Conservation (phyloP, 768 basidiomycete species). For the Mycena amicta region DNA sequence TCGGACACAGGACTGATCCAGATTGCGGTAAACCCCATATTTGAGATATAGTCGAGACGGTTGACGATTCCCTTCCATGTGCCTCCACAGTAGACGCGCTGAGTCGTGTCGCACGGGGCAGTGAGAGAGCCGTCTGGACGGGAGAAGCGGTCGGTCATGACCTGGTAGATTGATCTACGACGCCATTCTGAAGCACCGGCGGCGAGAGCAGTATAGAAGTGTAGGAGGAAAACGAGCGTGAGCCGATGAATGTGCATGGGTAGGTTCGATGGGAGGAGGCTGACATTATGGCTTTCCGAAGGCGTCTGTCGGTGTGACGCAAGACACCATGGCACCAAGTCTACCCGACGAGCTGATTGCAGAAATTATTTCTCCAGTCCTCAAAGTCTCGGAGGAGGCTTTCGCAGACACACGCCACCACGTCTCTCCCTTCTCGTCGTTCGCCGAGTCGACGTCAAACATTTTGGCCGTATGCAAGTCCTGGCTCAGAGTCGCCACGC, state of each 20-base stretch:
- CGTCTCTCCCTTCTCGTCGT: slow-evolving; percentile 2
- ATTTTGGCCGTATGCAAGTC: slow-evolving; percentile 14
- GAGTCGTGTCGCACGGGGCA: slow-evolving; percentile 45
- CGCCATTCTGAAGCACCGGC: slow-evolving; percentile 56
- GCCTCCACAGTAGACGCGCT: slow-evolving; percentile 61
- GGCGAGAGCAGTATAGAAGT: slow-evolving; percentile 30
- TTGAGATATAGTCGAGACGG: slow-evolving; percentile 63
- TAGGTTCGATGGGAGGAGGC: too few species aligned
- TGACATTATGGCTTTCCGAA: too few species aligned
- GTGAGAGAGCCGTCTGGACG: slow-evolving; percentile 42
- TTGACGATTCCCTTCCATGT: slow-evolving; percentile 55
- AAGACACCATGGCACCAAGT: too few species aligned
- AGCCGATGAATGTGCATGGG: neutral
- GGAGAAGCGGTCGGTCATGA: slow-evolving; percentile 59
- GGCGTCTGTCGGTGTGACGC: too few species aligned
- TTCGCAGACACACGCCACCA: neutral
- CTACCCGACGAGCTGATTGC: slow-evolving; percentile 15
- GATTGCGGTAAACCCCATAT: slow-evolving; percentile 67
- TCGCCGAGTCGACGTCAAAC: slow-evolving; percentile 1
- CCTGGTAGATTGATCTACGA: slow-evolving; percentile 58
- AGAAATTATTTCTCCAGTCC: slow-evolving; percentile 5
- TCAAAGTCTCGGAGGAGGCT: slow-evolving; percentile 7
- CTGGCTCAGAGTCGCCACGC: slow-evolving; percentile 24
- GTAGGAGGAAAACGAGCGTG: neutral
- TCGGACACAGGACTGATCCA: slow-evolving; percentile 64